Conservation (phyloP, 257 asterid genomes). For the Solanum tarijense region DNA sequence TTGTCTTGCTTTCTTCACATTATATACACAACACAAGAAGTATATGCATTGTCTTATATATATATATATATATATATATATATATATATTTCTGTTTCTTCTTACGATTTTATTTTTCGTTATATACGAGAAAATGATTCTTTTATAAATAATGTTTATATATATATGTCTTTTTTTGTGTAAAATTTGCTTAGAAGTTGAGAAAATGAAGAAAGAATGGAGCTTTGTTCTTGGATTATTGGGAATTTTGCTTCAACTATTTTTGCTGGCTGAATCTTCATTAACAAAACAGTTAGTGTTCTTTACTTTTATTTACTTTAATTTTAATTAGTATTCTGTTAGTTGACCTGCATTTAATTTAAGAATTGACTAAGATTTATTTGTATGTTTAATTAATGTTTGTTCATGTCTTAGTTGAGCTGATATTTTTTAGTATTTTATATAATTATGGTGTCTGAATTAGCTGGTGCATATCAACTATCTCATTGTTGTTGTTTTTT, state of each 20-base stretch:
- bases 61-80: too few species aligned
- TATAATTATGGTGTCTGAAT: background rate
- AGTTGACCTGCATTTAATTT: background rate
- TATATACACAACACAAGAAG: background rate
- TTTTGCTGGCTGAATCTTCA: slow-evolving; percentile 24
- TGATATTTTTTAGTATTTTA: background rate
- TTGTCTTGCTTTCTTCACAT: background rate
- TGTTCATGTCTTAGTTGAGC: background rate
- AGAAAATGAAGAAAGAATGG: slow-evolving; percentile 18
- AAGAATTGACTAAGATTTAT: background rate
- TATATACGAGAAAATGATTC: background rate
- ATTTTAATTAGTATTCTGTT: background rate
- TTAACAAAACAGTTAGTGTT: slow-evolving; percentile 31
- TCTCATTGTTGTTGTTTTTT: too few species aligned
- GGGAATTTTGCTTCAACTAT: slow-evolving; percentile 20
- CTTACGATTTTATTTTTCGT: background rate
- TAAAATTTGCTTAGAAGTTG: slow-evolving; percentile 8
- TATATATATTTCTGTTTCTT: background rate
- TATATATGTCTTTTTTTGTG: background rate
- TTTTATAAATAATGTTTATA: background rate
- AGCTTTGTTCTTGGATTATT: slow-evolving; percentile 10
- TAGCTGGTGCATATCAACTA: background rate
- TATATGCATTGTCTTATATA: background rate
- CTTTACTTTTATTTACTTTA: background rate
- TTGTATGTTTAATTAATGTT: background rate